Evolutionary conservation across 495 filamentous ascomycete species (phyloP).

Genomic region (Trichoderma parareesei): DNA sequence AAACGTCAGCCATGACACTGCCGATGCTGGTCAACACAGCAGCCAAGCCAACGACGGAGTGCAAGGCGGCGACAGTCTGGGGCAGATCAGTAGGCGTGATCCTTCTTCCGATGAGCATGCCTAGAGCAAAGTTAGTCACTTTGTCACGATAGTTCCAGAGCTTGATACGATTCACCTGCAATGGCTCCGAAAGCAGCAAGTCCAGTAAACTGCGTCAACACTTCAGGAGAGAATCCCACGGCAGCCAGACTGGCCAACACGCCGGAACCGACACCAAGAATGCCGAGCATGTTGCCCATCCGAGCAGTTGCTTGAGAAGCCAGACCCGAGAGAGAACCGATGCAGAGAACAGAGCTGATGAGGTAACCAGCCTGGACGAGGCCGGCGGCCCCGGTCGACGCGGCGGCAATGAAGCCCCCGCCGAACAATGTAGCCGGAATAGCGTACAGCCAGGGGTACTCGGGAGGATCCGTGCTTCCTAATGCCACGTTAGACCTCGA

Average conservation of each 20-base stretch:
- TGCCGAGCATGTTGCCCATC: slow-evolving; percentile 72
- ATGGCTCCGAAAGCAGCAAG: slow-evolving; percentile 63
- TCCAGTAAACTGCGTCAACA: slow-evolving; percentile 60
- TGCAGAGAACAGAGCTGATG: slow-evolving; percentile 69
- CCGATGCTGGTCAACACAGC: slow-evolving; percentile 77
- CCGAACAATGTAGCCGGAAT: slow-evolving; percentile 66
- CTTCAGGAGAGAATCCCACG: slow-evolving; percentile 66
- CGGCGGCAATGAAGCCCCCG: slow-evolving; percentile 67
- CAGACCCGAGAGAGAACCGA: slow-evolving; percentile 62
- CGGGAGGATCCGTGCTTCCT: slow-evolving; percentile 67
- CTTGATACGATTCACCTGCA: slow-evolving; percentile 27
- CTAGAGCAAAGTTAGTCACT: slow-evolving; percentile 16
- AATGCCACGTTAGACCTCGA: slow-evolving; percentile 15
- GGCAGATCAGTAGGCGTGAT: slow-evolving; percentile 76
- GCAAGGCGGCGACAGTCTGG: slow-evolving; percentile 72
- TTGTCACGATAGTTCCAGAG: not conserved
- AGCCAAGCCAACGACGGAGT: slow-evolving; percentile 74
- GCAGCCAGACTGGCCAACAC: slow-evolving; percentile 69
- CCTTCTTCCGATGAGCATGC: slow-evolving; percentile 65
- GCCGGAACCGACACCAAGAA: slow-evolving; percentile 68
- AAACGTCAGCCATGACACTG: slow-evolving; percentile 66
- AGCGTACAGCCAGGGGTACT: slow-evolving; percentile 77
- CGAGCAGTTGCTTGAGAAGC: slow-evolving; percentile 70
- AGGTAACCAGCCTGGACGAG: slow-evolving; percentile 76
- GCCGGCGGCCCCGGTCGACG: slow-evolving; percentile 67